Percentiles rank a stretch among this genome's conserved stretches.
Evolutionary conservation across 164 flowering plant genomes (phyloP).

Genomic region (Macadamia integrifolia): DNA sequence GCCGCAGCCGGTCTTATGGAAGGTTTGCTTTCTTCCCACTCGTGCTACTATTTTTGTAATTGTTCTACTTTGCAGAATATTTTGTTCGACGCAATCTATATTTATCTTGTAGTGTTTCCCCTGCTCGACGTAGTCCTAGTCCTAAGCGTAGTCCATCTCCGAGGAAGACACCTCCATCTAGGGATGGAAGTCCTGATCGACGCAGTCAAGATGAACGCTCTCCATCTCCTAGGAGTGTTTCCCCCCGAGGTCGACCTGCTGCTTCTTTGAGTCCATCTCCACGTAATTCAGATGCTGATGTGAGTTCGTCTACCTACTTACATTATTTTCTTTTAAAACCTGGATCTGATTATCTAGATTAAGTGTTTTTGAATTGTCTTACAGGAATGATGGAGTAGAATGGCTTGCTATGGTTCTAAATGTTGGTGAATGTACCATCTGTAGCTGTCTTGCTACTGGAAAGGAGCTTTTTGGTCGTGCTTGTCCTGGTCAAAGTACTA

Average conservation of each 20-base stretch:
- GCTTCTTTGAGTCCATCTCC: constrained; percentile 62
- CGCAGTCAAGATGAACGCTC: constrained; percentile 36
- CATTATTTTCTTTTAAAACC: not conserved
- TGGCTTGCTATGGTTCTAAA: not conserved
- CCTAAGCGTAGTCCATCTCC: constrained; percentile 56
- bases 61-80: not conserved
- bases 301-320: constrained; percentile 16
- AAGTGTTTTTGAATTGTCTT: constrained; percentile 6
- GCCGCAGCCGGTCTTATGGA: constrained; percentile 53
- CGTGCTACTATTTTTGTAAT: not conserved
- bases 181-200: constrained; percentile 43
- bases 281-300: constrained; percentile 52
- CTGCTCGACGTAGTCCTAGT: constrained; percentile 47
- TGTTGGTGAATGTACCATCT: constrained; percentile 1
- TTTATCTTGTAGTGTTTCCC: constrained; percentile 44
- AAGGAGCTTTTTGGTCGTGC: constrained; percentile 10
- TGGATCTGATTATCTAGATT: not conserved
- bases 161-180: constrained; percentile 30
- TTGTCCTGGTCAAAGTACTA: constrained; percentile 18
- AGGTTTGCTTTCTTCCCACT: constrained; percentile 24
- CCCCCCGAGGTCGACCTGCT: constrained; percentile 45
- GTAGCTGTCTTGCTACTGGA: constrained; percentile 10
- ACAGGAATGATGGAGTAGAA: constrained; percentile 31
- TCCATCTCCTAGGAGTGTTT: constrained; percentile 43
- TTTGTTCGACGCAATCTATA: not conserved